Evolutionary conservation across 202 grass and related monocot species (phyloP), one percentile per base, ranked within the genome.

Genomic region (Zoysia matrella): DNA sequence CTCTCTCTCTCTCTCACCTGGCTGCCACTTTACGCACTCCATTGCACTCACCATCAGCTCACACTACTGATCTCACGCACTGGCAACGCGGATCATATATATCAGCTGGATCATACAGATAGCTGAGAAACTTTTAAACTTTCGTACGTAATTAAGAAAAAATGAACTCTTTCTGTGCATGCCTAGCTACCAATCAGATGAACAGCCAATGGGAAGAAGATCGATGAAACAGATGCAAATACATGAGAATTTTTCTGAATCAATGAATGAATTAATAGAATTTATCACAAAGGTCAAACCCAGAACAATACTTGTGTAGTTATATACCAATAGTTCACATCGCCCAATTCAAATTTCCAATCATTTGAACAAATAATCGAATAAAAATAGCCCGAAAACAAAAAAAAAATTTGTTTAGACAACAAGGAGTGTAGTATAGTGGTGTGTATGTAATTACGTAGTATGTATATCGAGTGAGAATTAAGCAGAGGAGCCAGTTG

Each of bases 1-100:
- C 55, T 40, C 18, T 1, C 6, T n/a, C n/a, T n/a, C n/a, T 48
- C 47, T 74, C 30, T 43, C n/a, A 1, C 82, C 77, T 68, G 66
- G 41, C 78, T 50, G 67, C 53, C 83, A 85, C 78, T 89, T 86
- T 78, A 78, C 78, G 82, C 83, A 85, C 83, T 82, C 61, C 77
- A 78, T 55, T 78, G 73, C 87, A 86, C 79, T 86, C 78, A 78
- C 55, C 82, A 73, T 85, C 66, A 30, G 13, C 66, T 89, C 72
- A 58, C 65, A 52, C 65, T 61, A 48, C 62, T 65, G 61, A 72
- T 78, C 77, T 36, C 30, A 71, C 72, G 13, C 46, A 51, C 13
- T 60, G 30, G 11, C 55, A 84, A 69, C 60, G 72, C 64, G 30
- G 11, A 52, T 67, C 7, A 8, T 50, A 47, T 15, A 71, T 56